A percentile compares a stretch with the other conserved stretches of the same genome.
These are phyloP conservation scores for Xylariales sp. DNA, from an alignment of 2,329 filamentous ascomycete species.

Conservation along the genomic window DNA sequence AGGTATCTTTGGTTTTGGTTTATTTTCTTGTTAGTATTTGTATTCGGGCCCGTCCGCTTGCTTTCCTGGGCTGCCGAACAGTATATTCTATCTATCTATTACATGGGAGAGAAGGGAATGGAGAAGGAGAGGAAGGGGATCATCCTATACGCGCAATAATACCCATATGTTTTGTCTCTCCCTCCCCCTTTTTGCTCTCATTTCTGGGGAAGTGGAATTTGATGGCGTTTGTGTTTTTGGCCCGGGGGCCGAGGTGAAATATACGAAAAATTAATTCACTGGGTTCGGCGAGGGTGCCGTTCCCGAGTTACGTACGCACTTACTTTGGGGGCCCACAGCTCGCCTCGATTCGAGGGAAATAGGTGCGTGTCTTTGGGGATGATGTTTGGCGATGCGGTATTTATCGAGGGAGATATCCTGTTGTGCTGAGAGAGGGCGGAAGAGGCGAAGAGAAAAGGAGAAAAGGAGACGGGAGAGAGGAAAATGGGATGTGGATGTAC, in stretches of 20 bases:
- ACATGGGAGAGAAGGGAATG: slow-evolving; percentile 1
- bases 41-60: background rate
- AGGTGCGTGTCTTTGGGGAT: no score
- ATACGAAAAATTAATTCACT: background rate
- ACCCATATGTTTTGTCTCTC: slow-evolving; percentile 10
- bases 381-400: no score
- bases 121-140: background rate
- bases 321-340: no score
- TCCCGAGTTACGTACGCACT: background rate
- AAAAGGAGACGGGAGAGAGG: no score
- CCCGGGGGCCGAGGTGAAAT: background rate
- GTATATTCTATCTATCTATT: background rate
- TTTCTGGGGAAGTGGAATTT: background rate
- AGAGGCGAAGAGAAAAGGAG: no score
- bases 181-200: background rate
- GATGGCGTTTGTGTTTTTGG: background rate
- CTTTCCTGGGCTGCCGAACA: background rate
- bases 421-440: no score
- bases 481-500: no score
- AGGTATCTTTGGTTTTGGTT: slow-evolving; percentile 21
- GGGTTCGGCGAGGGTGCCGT: no score
- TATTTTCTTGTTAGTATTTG: background rate
- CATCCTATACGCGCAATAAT: slow-evolving; percentile 19
- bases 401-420: no score
- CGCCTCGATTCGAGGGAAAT: no score